These are phyloP conservation scores for Hypoxylon rubiginosum DNA, from an alignment of 2,329 filamentous ascomycete genomes.

Conservation along the genomic window DNA sequence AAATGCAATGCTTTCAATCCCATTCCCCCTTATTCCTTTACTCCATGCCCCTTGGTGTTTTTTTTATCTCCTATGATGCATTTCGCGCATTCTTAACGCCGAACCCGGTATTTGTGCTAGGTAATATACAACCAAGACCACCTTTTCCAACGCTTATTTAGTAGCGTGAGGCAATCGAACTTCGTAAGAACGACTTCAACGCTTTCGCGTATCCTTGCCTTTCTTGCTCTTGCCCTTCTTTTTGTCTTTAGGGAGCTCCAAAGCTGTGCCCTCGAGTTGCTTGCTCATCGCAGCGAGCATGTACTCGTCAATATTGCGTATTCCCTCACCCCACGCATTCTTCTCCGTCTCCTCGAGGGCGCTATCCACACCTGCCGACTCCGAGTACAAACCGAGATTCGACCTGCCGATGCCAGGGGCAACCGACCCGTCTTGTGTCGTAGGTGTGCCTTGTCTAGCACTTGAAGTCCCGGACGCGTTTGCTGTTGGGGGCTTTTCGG, in stretches of 20 bases:
- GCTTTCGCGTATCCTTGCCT: conserved; percentile 70
- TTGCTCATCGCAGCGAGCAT: conserved; percentile 78
- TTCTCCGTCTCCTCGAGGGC: conserved; percentile 61
- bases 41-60: conserved; percentile 4
- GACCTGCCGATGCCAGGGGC: conserved; percentile 51
- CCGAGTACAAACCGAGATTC: conserved; percentile 56
- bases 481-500: conserved; percentile 68
- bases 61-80: conserved; percentile 18
- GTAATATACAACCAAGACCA: conserved; percentile 23
- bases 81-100: conserved; percentile 6
- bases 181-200: conserved; percentile 47
- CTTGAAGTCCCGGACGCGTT: conserved; percentile 64
- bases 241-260: conserved; percentile 75
- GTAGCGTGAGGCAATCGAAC: conserved; percentile 1
- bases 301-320: conserved; percentile 79
- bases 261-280: conserved; percentile 68
- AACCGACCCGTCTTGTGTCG: conserved; percentile 54
- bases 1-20: conserved; percentile 36
- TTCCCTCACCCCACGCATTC: conserved; percentile 70
- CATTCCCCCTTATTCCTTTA: conserved; percentile 6
- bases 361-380: conserved; percentile 54
- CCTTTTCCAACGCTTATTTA: not conserved
- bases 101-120: conserved; percentile 1
- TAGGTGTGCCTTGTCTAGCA: conserved; percentile 65
- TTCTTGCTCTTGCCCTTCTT: conserved; percentile 72